A percentile compares a stretch with the other conserved stretches of the same genome.
Conservation (phyloP, 169 alveolate species). For the Babesia caballi region DNA sequence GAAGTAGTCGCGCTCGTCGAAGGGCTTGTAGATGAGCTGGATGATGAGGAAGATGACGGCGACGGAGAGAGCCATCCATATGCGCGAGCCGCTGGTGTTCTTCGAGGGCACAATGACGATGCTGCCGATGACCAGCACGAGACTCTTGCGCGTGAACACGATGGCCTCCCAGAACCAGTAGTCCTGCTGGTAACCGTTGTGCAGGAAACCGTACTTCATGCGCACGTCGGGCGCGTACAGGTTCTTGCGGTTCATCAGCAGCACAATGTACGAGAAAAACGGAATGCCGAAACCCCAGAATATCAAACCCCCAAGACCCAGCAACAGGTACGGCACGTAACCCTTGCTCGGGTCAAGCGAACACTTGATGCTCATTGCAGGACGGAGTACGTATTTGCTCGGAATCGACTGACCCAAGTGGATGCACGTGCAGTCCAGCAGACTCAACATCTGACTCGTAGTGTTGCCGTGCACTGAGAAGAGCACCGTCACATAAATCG, state of each 20-base stretch:
- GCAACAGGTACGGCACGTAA: slow-evolving; percentile 69
- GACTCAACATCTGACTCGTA: slow-evolving; percentile 75
- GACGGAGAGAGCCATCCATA: slow-evolving; percentile 77
- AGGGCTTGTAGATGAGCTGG: slow-evolving; percentile 78
- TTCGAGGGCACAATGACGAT: slow-evolving; percentile 69
- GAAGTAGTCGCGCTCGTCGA: slow-evolving; percentile 78
- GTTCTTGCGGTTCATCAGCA: slow-evolving; percentile 70
- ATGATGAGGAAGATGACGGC: slow-evolving; percentile 72
- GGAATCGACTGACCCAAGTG: slow-evolving; percentile 57
- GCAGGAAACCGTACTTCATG: slow-evolving; percentile 80
- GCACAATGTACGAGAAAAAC: slow-evolving; percentile 71
- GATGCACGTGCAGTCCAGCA: slow-evolving; percentile 77
- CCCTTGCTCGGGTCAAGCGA: slow-evolving; percentile 46
- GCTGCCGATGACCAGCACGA: slow-evolving; percentile 76
- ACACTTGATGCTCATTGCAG: slow-evolving; percentile 80
- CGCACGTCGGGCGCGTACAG: slow-evolving; percentile 74
- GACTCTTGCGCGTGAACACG: slow-evolving; percentile 77
- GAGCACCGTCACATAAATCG: slow-evolving; percentile 81
- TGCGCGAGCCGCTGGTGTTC: slow-evolving; percentile 70
- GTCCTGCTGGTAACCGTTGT: slow-evolving; percentile 77
- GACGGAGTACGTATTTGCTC: slow-evolving; percentile 73
- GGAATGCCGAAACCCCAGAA: slow-evolving; percentile 85
- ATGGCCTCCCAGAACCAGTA: slow-evolving; percentile 85
- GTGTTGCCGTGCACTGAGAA: slow-evolving; percentile 79
- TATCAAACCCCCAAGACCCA: slow-evolving; percentile 75